Conservation (phyloP, 2,329 filamentous ascomycete species). For the Penicillium sp. region DNA sequence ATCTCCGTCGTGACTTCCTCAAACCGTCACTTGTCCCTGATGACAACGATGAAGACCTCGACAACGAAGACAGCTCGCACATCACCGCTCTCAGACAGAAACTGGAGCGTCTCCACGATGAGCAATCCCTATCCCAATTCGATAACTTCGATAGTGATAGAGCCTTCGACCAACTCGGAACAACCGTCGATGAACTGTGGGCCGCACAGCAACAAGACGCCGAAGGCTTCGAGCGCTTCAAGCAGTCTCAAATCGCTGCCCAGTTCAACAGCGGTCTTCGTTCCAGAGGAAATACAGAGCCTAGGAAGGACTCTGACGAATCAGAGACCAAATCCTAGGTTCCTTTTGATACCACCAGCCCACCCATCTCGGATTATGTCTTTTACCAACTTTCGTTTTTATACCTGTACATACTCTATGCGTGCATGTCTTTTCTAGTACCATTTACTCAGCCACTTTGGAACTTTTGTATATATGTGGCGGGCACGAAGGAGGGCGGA, state of each 20-base stretch:
- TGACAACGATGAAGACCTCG: slow-evolving; percentile 31
- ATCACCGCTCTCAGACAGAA: slow-evolving; percentile 48
- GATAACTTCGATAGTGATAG: slow-evolving; percentile 41
- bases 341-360: background rate
- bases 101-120: slow-evolving; percentile 45
- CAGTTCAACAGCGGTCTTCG: slow-evolving; percentile 45
- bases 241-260: slow-evolving; percentile 49
- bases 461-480: slow-evolving; percentile 6
- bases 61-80: slow-evolving; percentile 39
- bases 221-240: slow-evolving; percentile 47
- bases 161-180: slow-evolving; percentile 45
- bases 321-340: background rate
- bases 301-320: background rate
- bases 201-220: slow-evolving; percentile 44
- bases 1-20: slow-evolving; percentile 65
- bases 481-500: background rate
- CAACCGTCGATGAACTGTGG: slow-evolving; percentile 49
- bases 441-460: background rate
- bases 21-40: slow-evolving; percentile 47
- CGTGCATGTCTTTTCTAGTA: background rate
- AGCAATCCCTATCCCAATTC: slow-evolving; percentile 44
- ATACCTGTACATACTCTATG: slow-evolving; percentile 7
- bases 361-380: background rate
- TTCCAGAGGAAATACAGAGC: background rate
- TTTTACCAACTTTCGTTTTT: background rate